phyloP scores from a whole-genome alignment of 352 stramenopile genomes.

The Globisporangium solare region DNA sequence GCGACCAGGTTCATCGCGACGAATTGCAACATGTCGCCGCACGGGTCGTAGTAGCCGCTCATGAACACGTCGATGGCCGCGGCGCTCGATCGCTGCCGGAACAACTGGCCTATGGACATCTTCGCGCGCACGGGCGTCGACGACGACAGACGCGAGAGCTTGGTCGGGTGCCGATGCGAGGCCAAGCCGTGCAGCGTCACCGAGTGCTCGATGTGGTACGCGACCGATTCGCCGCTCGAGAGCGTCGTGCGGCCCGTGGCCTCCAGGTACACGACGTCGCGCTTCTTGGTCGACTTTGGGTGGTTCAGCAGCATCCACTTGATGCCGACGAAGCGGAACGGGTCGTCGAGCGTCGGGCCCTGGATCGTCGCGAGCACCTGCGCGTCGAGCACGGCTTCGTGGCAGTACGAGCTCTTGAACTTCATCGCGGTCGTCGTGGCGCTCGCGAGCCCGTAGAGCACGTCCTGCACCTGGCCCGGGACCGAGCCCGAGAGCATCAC shows the following conservation, averaged over 20 bases:
- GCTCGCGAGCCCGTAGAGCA: slow-evolving; percentile 52
- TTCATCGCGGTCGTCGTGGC: slow-evolving; percentile 54
- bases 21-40: slow-evolving; percentile 42
- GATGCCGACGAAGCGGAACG: slow-evolving; percentile 54
- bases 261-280: slow-evolving; percentile 69
- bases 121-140: slow-evolving; percentile 11
- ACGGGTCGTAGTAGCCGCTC: slow-evolving; percentile 29
- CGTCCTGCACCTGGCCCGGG: slow-evolving; percentile 49
- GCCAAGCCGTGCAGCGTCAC: slow-evolving; percentile 24
- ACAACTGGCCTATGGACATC: slow-evolving; percentile 16
- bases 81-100: slow-evolving; percentile 7
- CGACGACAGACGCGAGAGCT: slow-evolving; percentile 25
- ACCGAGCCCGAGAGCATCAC: slow-evolving; percentile 43
- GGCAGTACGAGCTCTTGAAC: slow-evolving; percentile 32
- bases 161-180: slow-evolving; percentile 39
- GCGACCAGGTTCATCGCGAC: slow-evolving; percentile 38
- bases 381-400: slow-evolving; percentile 15
- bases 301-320: slow-evolving; percentile 64
- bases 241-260: slow-evolving; percentile 48
- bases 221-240: slow-evolving; percentile 42
- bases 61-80: slow-evolving; percentile 18
- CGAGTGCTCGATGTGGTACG: slow-evolving; percentile 60
- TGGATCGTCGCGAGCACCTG: slow-evolving; percentile 43
- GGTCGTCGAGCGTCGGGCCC: slow-evolving; percentile 32
- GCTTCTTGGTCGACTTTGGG: slow-evolving; percentile 47